Evolutionary conservation across 2,329 filamentous ascomycete species (phyloP), one percentile per base, ranked within the genome.

Genomic region (Monosporascus sp.): DNA sequence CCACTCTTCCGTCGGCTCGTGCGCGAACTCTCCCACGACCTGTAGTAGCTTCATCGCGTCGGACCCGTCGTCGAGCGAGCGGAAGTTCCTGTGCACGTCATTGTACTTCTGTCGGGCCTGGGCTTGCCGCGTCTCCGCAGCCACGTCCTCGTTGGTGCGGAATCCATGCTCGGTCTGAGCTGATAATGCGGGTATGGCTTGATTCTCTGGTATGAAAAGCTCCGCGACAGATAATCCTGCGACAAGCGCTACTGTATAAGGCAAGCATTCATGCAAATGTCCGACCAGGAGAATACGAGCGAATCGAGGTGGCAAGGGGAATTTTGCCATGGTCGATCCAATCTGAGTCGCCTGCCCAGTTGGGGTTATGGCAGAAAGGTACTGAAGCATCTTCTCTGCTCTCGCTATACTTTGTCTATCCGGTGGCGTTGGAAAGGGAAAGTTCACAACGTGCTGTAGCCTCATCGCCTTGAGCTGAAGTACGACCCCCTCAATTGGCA

Each of bases 401-500:
- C 88, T 90, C 48, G 83, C 81, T 20, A 99, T 77, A 57, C 85
- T 89, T 50, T 84, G 77, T 15, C 85, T 80, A 62, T 91, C 87
- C 2, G 94, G 94, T 0, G 91, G 85, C 15, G 93, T 97, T 4
- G 94, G 94, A 68, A 97, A 99, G 0, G 95, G 94, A 68, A 99
- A 99, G 70, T 94, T 95, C 67, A 90, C 81, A 7, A 99, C 88
- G 53, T 92, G 86, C 55, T 93, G 88, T 35, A 97, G 82, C 51
- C 91, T 89, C 89, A 99, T 96, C 49, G 88, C 85, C 75, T 97
- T 99, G 62, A 99, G 83, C 68, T 97, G 92, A 38, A 99, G 76
- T 1, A 97, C 92, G 3, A 97, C 83, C 18, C 88, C 90, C 70
- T 99, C 94, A 27, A 97, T 90, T 1, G 94, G 93, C 71, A 94